A percentile compares a stretch with the other conserved stretches of the same genome.
phyloP scores from a whole-genome alignment of 1,284 basidiomycete genomes.

The Volvariella surrecta region DNA sequence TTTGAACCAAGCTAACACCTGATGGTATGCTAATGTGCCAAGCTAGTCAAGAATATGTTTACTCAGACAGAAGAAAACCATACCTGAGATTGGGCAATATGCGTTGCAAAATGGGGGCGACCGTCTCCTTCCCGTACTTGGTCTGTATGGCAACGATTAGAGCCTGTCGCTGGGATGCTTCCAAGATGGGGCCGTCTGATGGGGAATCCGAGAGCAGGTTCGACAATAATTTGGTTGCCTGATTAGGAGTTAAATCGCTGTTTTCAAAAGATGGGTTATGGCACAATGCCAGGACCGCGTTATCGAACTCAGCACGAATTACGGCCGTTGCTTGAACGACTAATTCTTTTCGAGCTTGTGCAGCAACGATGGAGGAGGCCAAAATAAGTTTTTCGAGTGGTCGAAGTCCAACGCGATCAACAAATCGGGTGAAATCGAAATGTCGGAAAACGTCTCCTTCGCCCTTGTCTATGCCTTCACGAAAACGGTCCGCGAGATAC shows the following conservation, averaged over 20 bases:
- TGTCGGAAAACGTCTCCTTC: slow-evolving; percentile 73
- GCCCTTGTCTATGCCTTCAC: slow-evolving; percentile 79
- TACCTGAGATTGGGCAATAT: slow-evolving; percentile 62
- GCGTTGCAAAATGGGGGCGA: slow-evolving; percentile 36
- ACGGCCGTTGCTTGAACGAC: slow-evolving; percentile 56
- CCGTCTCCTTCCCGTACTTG: slow-evolving; percentile 59
- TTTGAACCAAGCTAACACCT: slow-evolving; percentile 61
- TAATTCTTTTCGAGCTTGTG: slow-evolving; percentile 67
- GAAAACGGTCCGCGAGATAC: slow-evolving; percentile 76
- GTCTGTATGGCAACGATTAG: slow-evolving; percentile 65
- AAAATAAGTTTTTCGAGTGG: slow-evolving; percentile 76
- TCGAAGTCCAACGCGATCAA: slow-evolving; percentile 66
- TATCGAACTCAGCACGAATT: slow-evolving; percentile 69
- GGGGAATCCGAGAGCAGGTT: slow-evolving; percentile 68
- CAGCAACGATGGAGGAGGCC: slow-evolving; percentile 63
- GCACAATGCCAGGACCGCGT: slow-evolving; percentile 61
- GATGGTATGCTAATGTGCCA: slow-evolving; percentile 44
- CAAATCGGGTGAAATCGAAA: slow-evolving; percentile 74
- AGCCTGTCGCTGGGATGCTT: slow-evolving; percentile 60
- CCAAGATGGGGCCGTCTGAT: slow-evolving; percentile 58
- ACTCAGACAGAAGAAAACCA: slow-evolving; percentile 13
- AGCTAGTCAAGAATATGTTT: slow-evolving; percentile 7
- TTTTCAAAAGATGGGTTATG: slow-evolving; percentile 75
- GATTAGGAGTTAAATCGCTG: slow-evolving; percentile 65
- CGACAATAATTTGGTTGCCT: slow-evolving; percentile 70